A percentile compares a stretch with the other conserved stretches of the same genome.
These are phyloP conservation scores for Dactylis glomerata DNA, from an alignment of 176 grass and related monocot genomes.

Conservation along the genomic window DNA sequence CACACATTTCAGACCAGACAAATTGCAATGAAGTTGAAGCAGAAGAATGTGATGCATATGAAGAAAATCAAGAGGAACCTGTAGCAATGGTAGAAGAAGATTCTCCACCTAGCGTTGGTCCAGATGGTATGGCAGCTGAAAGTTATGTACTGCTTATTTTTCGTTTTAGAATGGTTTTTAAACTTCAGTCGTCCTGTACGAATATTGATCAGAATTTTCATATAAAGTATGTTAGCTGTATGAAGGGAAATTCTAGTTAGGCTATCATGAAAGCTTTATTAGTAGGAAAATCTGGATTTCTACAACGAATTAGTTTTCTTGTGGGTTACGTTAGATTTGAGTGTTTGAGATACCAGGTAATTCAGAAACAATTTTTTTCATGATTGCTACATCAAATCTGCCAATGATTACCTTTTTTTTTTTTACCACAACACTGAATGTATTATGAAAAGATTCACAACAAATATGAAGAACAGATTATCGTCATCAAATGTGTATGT, in stretches of 20 bases:
- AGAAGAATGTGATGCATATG: slow-evolving; percentile 69
- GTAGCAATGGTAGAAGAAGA: slow-evolving; percentile 79
- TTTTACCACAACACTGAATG: neutral
- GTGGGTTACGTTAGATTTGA: neutral
- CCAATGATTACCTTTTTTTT: neutral
- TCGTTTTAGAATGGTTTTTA: neutral
- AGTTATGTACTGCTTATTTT: neutral
- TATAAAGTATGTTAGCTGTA: neutral
- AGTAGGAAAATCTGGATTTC: neutral
- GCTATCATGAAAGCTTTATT: neutral
- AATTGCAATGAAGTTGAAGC: slow-evolving; percentile 52
- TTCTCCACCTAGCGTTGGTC: slow-evolving; percentile 56
- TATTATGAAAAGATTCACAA: neutral
- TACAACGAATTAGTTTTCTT: neutral
- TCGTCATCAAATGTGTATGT: neutral
- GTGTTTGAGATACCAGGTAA: neutral
- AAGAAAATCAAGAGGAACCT: slow-evolving; percentile 80
- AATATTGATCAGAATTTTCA: neutral
- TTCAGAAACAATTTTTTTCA: neutral
- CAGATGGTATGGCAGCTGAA: slow-evolving; percentile 34
- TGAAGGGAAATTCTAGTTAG: neutral
- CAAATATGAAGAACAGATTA: neutral
- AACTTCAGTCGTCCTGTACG: neutral
- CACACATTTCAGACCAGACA: slow-evolving; percentile 36
- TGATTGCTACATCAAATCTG: slow-evolving; percentile 11